A percentile compares a stretch with the other conserved stretches of the same genome.
Evolutionary conservation across 2,329 filamentous ascomycete species (phyloP).

Genomic region (Fusarium pilosicola): DNA sequence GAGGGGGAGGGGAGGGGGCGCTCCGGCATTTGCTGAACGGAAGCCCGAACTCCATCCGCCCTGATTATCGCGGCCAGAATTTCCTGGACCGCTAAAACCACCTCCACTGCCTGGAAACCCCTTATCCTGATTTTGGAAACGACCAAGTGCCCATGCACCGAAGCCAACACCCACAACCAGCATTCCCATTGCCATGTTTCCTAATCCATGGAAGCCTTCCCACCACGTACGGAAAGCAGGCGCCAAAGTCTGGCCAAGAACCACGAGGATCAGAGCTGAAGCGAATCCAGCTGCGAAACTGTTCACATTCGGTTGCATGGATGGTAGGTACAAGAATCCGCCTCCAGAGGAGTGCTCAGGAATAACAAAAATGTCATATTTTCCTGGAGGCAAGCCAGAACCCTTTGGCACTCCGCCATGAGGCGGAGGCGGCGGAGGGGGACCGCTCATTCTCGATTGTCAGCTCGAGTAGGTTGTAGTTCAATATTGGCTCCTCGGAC

Average conservation of each 20-base stretch:
- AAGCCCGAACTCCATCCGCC: slow-evolving; percentile 47
- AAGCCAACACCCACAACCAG: slow-evolving; percentile 79
- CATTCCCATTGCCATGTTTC: slow-evolving; percentile 77
- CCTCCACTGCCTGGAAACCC: slow-evolving; percentile 28
- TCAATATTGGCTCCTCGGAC: slow-evolving; percentile 9
- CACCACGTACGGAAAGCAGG: slow-evolving; percentile 82
- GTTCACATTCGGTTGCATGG: slow-evolving; percentile 84
- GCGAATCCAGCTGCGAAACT: slow-evolving; percentile 91
- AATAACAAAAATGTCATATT: slow-evolving; percentile 98
- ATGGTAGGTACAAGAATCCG: slow-evolving; percentile 95
- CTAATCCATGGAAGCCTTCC: slow-evolving; percentile 73
- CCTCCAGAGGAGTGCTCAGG: slow-evolving; percentile 89
- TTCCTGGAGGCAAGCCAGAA: slow-evolving; percentile 80
- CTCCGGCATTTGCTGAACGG: slow-evolving; percentile 48
- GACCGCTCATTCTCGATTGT: slow-evolving; percentile 60
- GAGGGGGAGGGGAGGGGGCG: slow-evolving; percentile 49
- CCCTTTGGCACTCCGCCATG: slow-evolving; percentile 82
- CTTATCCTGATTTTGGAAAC: slow-evolving; percentile 49
- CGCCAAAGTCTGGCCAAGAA: slow-evolving; percentile 76
- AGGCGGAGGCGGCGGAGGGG: slow-evolving; percentile 86
- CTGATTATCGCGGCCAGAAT: slow-evolving; percentile 36
- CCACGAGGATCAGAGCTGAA: slow-evolving; percentile 76
- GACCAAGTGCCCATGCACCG: slow-evolving; percentile 74
- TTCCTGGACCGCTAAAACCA: slow-evolving; percentile 35
- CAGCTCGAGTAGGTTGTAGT: slow-evolving; percentile 33